A percentile compares a stretch with the other conserved stretches of the same genome.
These are phyloP conservation scores for Kodamaea plutei DNA, from an alignment of 1,139 yeast genomes.

Conservation along the genomic window DNA sequence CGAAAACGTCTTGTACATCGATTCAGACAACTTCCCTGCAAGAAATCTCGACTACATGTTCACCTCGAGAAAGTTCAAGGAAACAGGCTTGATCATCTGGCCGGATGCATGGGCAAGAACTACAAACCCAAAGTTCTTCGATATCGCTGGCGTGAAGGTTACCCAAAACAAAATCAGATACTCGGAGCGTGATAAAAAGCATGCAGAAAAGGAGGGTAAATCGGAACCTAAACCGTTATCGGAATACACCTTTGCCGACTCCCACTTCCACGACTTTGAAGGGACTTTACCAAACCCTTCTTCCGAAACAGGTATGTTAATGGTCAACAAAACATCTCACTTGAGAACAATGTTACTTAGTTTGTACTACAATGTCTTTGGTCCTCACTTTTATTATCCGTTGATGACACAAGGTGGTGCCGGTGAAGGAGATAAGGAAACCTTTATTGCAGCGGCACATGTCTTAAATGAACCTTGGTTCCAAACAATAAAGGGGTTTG, in stretches of 20 bases:
- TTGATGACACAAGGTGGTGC: constrained; percentile 64
- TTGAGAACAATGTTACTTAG: constrained; percentile 47
- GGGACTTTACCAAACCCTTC: constrained; percentile 61
- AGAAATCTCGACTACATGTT: constrained; percentile 51
- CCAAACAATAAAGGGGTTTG: constrained; percentile 48
- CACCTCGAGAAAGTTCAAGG: constrained; percentile 33
- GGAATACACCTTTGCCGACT: constrained; percentile 30
- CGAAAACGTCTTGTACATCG: constrained; percentile 57
- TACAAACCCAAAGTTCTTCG: constrained; percentile 43
- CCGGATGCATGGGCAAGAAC: constrained; percentile 52
- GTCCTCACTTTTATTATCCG: constrained; percentile 58
- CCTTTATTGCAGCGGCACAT: constrained; percentile 61
- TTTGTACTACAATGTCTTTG: constrained; percentile 57
- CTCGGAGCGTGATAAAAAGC: constrained; percentile 28
- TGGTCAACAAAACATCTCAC: constrained; percentile 52
- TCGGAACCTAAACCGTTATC: constrained; percentile 23
- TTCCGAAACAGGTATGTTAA: constrained; percentile 60
- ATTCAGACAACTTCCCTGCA: constrained; percentile 65
- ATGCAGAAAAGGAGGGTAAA: constrained; percentile 19
- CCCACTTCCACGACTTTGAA: constrained; percentile 51
- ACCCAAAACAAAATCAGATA: constrained; percentile 36
- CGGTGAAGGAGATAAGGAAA: constrained; percentile 72
- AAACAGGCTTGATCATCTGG: constrained; percentile 47
- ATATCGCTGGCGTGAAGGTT: constrained; percentile 38
- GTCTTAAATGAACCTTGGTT: constrained; percentile 47